A percentile compares a stretch with the other conserved stretches of the same genome.
phyloP scores from a whole-genome alignment of 1,284 basidiomycete genomes.

The Meripilus lineatus region DNA sequence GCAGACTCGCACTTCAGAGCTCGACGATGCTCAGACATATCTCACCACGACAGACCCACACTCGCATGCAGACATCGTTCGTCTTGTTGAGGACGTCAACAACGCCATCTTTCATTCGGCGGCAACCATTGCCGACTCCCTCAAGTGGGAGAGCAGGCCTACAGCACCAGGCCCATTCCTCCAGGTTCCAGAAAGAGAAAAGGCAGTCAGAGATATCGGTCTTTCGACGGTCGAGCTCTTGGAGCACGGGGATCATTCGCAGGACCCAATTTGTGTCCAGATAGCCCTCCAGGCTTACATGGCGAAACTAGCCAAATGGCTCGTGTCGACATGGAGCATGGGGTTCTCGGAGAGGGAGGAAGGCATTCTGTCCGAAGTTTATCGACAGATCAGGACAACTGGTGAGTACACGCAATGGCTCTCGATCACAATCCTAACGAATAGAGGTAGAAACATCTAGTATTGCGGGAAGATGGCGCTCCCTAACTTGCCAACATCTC shows the following conservation, averaged over 20 bases:
- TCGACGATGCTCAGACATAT: not conserved
- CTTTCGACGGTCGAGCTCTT: conserved; percentile 34
- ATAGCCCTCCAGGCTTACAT: conserved; percentile 46
- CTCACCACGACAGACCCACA: not conserved
- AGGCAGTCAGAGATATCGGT: conserved; percentile 26
- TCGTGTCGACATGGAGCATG: conserved; percentile 47
- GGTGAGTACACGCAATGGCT: conserved; percentile 29
- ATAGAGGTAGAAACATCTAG: too few relatives aligned
- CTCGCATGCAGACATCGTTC: not conserved
- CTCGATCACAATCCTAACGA: too few relatives aligned
- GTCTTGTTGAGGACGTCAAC: not conserved
- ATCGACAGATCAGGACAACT: conserved; percentile 37
- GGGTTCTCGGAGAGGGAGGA: too few relatives aligned
- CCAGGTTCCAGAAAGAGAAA: not conserved
- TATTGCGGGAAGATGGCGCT: conserved; percentile 51
- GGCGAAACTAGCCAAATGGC: conserved; percentile 38
- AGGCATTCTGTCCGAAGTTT: too few relatives aligned
- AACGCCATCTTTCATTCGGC: not conserved
- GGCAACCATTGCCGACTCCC: not conserved
- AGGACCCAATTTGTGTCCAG: conserved; percentile 45
- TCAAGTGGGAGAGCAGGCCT: too few relatives aligned
- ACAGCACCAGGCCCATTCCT: not conserved
- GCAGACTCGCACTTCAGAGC: not conserved
- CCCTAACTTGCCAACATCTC: conserved; percentile 41
- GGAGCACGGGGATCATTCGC: conserved; percentile 28